Conservation (phyloP, 192 early-diverging fungal species). For the Endogone sp. region DNA sequence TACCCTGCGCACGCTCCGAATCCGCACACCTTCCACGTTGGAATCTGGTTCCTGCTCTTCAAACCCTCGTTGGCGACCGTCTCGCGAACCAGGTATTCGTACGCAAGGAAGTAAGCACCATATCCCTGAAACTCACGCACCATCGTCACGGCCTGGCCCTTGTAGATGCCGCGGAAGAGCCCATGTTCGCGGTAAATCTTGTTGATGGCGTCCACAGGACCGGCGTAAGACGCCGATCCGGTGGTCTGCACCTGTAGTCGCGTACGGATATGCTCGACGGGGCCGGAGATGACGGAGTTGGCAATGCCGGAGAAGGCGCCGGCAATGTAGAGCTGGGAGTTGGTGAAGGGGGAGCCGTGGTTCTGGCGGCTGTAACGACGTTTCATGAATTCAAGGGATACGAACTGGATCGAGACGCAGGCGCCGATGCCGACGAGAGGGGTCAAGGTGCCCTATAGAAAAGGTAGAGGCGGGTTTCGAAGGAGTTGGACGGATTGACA, state of each 20-base stretch:
- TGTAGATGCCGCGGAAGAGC: slow-evolving; percentile 72
- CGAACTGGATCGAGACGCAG: slow-evolving; percentile 98
- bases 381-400: slow-evolving; percentile 85
- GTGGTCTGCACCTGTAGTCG: slow-evolving; percentile 88
- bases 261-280: slow-evolving; percentile 95
- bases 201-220: slow-evolving; percentile 81
- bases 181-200: slow-evolving; percentile 79
- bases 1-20: slow-evolving; percentile 85
- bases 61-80: slow-evolving; percentile 56
- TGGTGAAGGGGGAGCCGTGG: slow-evolving; percentile 50
- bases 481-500: not conserved
- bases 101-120: slow-evolving; percentile 90
- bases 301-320: slow-evolving; percentile 86
- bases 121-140: slow-evolving; percentile 90
- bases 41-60: slow-evolving; percentile 62
- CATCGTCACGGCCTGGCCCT: slow-evolving; percentile 85
- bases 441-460: slow-evolving; percentile 73
- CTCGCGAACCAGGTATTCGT: slow-evolving; percentile 86
- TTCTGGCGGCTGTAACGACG: slow-evolving; percentile 66
- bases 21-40: slow-evolving; percentile 69
- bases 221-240: slow-evolving; percentile 42
- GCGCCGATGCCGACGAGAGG: slow-evolving; percentile 92
- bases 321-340: slow-evolving; percentile 78
- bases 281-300: slow-evolving; percentile 86
- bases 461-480: not conserved